Conservation (phyloP, 129 eudicot species). For the Helianthus tuberosus region DNA sequence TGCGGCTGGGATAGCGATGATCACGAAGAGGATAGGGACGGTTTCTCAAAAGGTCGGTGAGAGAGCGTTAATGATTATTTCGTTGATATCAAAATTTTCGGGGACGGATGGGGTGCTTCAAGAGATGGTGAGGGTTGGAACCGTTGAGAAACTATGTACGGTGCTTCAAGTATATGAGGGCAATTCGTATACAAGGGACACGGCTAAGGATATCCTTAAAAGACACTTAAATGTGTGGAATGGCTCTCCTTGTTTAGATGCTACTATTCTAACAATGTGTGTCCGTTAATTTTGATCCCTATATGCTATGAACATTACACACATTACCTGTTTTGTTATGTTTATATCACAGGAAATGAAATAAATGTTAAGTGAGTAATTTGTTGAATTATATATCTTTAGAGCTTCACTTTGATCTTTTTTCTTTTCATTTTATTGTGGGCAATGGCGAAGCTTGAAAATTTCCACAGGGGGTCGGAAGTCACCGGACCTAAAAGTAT, state of each 20-base stretch:
- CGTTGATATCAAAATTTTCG: conserved; percentile 48
- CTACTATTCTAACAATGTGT: conserved; percentile 36
- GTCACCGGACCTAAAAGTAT: no score
- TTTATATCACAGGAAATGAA: background rate
- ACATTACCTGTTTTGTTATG: background rate
- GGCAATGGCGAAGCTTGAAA: no score
- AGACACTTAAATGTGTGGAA: conserved; percentile 58
- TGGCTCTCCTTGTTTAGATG: conserved; percentile 49
- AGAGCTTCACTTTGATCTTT: no score
- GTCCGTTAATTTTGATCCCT: conserved; percentile 5
- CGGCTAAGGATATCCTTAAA: conserved; percentile 54
- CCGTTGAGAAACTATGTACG: conserved; percentile 51
- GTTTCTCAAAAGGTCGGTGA: conserved; percentile 56
- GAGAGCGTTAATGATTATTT: conserved; percentile 48
- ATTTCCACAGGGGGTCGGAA: no score
- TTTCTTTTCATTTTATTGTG: no score
- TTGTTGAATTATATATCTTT: background rate
- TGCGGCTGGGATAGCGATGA: conserved; percentile 66
- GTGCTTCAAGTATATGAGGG: conserved; percentile 46
- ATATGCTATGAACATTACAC: background rate
- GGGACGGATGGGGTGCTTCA: conserved; percentile 48
- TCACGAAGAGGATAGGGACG: conserved; percentile 53
- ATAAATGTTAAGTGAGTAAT: background rate
- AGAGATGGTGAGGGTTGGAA: conserved; percentile 60
- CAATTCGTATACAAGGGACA: conserved; percentile 47